Base-by-base conservation (phyloP, 768 basidiomycete genomes). In the Trametes coccinea region DNA sequence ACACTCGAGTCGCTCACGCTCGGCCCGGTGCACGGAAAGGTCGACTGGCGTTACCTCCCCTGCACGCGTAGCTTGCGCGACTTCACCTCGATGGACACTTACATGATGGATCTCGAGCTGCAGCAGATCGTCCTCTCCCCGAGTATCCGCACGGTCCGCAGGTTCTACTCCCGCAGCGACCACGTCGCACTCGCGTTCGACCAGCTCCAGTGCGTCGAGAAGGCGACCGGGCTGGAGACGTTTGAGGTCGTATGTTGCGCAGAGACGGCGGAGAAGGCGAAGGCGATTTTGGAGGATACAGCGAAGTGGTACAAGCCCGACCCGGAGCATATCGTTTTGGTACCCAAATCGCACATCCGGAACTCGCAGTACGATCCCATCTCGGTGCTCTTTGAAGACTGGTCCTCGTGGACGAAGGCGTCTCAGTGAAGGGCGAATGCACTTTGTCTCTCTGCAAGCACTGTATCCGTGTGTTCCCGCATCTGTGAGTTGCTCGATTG, bases 51-150 rank as follows among this genome's bases (percentile, higher is more conserved):
- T 14, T 56, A 70, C n/a, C 65, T 78, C 22, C 66, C 58, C 9
- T 69, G 70, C 49, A 51, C 56, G 6, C 34, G 49, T 33, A 46
- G 48, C 9, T 56, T 77, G 37, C 62, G 63, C 31, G 55, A 57
- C 43, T 72, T 78, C 61, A 76, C 75, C n/a, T 77, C 74, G 56
- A 63, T 62, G 8, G 65, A 70, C 13, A 74, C 74, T 16, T 74
- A 68, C 65, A 73, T 78, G 72, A 67, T 73, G 5, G 76, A 76
- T 53, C 72, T 70, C 41, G 78, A 77, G 62, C 66, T 78, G 14
- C 64, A 62, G 37, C 71, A 75, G 40, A 60, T 74, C 33, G 68
- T 76, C 33, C 59, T 65, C 14, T 72, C 70, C 27, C 70, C 75
- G 16, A 63, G 68, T 22, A 66, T 75, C 63, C 66, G 65, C 41